phyloP scores from a whole-genome alignment of 2,329 filamentous ascomycete genomes.

The Teratosphaeria pseudoeucalypti region DNA sequence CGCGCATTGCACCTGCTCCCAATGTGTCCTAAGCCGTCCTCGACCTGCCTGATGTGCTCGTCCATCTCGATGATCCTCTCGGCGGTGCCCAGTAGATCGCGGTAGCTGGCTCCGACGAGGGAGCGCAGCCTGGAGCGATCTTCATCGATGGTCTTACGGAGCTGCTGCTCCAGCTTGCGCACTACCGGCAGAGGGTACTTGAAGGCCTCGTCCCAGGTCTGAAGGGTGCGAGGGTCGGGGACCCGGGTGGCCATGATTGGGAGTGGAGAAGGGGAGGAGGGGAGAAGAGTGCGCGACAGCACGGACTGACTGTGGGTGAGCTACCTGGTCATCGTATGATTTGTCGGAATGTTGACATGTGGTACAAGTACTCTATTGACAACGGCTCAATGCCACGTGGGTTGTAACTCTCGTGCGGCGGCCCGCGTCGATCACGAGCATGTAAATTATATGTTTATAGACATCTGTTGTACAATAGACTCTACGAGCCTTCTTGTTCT shows the following conservation, averaged over 20 bases:
- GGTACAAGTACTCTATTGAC: neutral
- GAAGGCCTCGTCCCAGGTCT: constrained; percentile 58
- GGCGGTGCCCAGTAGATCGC: constrained; percentile 81
- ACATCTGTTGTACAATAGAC: neutral
- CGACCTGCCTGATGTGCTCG: constrained; percentile 61
- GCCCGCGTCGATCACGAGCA: neutral
- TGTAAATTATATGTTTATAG: neutral
- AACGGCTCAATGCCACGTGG: neutral
- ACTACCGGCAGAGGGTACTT: constrained; percentile 54
- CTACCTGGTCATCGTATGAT: neutral
- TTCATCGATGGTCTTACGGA: constrained; percentile 50
- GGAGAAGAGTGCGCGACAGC: neutral
- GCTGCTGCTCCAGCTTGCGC: constrained; percentile 52
- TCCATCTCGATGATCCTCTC: constrained; percentile 92
- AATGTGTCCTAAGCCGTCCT: constrained; percentile 60
- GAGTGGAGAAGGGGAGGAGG: neutral
- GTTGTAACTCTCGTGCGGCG: neutral
- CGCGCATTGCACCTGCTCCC: constrained; percentile 66
- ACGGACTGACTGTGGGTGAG: neutral
- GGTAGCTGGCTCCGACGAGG: constrained; percentile 62
- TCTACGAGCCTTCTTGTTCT: neutral
- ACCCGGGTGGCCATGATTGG: constrained; percentile 44
- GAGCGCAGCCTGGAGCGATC: constrained; percentile 57
- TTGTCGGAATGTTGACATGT: neutral
- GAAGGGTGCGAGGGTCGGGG: constrained; percentile 46